A percentile compares a stretch with the other conserved stretches of the same genome.
phyloP scores from a whole-genome alignment of 2,329 filamentous ascomycete species.

The Xylaria sp. region DNA sequence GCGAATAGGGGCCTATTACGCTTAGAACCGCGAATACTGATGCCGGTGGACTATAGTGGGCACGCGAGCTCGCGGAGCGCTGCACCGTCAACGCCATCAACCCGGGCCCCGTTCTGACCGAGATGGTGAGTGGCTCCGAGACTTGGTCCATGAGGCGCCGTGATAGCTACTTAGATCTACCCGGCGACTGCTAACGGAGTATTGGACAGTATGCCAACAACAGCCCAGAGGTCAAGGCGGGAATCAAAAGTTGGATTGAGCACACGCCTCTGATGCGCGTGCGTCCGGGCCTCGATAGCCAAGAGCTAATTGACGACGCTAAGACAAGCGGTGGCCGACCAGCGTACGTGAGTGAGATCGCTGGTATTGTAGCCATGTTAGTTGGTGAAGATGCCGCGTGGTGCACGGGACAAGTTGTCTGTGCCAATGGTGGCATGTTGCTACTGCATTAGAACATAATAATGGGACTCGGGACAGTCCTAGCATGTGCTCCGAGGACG shows the following conservation, averaged over 20 bases:
- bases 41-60: constrained; percentile 52
- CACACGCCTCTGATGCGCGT: constrained; percentile 71
- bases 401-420: constrained; percentile 83
- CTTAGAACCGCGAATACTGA: no score
- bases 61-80: constrained; percentile 64
- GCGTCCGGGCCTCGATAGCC: constrained; percentile 69
- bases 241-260: constrained; percentile 57
- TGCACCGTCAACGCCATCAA: constrained; percentile 68
- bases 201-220: constrained; percentile 56
- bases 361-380: constrained; percentile 80
- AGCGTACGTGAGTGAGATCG: constrained; percentile 76
- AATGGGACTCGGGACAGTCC: no score
- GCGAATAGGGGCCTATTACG: no score
- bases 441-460: constrained; percentile 29
- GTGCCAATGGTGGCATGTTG: constrained; percentile 75
- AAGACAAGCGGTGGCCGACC: constrained; percentile 66
- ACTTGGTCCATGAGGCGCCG: background rate
- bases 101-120: constrained; percentile 64
- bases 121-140: constrained; percentile 34
- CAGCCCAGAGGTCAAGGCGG: constrained; percentile 55
- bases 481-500: background rate
- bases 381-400: constrained; percentile 77
- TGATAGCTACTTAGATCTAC: background rate
- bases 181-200: constrained; percentile 52
- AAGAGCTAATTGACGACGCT: constrained; percentile 69